These are phyloP conservation scores for Aethionema arabicum DNA, from an alignment of 345 rosid species.

Conservation along the genomic window DNA sequence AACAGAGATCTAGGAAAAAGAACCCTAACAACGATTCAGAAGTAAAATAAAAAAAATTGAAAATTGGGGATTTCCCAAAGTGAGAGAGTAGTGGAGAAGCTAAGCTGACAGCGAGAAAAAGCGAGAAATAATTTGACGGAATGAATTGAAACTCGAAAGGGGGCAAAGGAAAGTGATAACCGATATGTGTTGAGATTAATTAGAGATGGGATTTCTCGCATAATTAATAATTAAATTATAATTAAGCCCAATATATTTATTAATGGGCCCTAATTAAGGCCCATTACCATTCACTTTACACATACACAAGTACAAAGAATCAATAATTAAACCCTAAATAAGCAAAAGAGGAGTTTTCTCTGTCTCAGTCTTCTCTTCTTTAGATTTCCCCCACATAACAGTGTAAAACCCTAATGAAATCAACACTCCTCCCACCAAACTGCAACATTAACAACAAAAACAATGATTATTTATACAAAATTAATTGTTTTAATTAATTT, in stretches of 20 bases:
- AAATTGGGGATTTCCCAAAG: neutral
- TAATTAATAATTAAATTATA: no score
- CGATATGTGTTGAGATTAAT: neutral
- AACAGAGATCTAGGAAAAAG: constrained; percentile 26
- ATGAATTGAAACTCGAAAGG: neutral
- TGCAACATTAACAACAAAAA: constrained; percentile 28
- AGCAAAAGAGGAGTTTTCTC: constrained; percentile 47
- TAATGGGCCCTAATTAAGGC: no score
- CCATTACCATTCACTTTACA: no score
- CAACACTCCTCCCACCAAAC: constrained; percentile 61
- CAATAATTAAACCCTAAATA: no score
- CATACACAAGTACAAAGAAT: no score
- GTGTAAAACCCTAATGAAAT: constrained; percentile 70
- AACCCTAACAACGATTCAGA: neutral
- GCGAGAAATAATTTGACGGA: neutral
- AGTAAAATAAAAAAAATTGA: neutral
- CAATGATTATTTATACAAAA: neutral
- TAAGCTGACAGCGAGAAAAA: neutral
- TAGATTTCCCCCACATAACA: constrained; percentile 79
- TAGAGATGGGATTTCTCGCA: no score
- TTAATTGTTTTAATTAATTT: neutral
- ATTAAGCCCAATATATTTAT: no score
- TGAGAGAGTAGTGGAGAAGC: neutral
- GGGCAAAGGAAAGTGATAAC: neutral
- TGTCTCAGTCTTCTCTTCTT: constrained; percentile 46